Percentiles rank a stretch among this genome's conserved stretches.
phyloP scores from a whole-genome alignment of 2,329 filamentous ascomycete genomes.

The Corniculantispora saksenae region DNA sequence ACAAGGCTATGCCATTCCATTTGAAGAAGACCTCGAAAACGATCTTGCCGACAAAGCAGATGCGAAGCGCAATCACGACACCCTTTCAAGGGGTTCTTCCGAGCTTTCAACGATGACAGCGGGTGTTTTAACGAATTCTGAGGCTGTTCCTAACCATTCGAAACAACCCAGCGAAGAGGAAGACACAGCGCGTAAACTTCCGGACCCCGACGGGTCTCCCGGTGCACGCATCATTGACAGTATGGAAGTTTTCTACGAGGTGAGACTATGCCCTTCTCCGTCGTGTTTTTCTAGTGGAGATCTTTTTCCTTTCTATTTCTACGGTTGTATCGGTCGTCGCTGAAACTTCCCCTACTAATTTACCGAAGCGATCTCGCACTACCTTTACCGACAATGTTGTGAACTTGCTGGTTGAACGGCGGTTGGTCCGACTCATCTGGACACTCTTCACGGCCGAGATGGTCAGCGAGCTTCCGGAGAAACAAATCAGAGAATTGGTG shows the following conservation, averaged over 20 bases:
- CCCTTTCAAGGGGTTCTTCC: too few species aligned
- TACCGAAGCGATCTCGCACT: not conserved
- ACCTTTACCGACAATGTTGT: not conserved
- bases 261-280: not conserved
- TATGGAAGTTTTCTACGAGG: not conserved
- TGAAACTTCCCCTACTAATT: not conserved
- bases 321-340: too few species aligned
- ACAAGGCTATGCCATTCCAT: not conserved
- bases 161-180: too few species aligned
- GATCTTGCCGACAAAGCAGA: not conserved
- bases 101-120: too few species aligned
- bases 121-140: too few species aligned
- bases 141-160: too few species aligned
- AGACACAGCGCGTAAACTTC: too few species aligned
- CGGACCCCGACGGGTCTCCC: too few species aligned
- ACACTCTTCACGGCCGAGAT: not conserved
- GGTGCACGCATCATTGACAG: not conserved
- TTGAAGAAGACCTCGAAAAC: not conserved
- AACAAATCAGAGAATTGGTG: not conserved
- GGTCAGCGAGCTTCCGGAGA: not conserved
- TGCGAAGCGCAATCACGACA: too few species aligned
- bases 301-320: too few species aligned
- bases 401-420: not conserved
- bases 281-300: too few species aligned
- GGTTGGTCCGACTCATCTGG: not conserved